phyloP scores from a whole-genome alignment of 441 rosid species.

The Isatis lusitanica region DNA sequence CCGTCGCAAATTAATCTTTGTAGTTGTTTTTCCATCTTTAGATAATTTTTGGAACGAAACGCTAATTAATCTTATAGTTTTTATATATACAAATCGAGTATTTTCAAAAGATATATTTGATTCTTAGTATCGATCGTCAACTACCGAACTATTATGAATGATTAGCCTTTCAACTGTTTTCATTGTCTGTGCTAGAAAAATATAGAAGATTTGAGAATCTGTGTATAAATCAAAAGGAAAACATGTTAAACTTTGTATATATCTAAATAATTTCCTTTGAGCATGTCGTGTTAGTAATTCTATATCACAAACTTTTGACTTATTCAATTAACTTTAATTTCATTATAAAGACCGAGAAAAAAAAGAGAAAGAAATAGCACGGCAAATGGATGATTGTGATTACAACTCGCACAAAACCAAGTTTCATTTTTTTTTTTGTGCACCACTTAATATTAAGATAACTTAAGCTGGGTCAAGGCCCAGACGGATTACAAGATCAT shows the following conservation, averaged over 20 bases:
- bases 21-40: neutral
- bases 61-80: too few relatives aligned
- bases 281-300: neutral
- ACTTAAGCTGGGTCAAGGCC: too few relatives aligned
- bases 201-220: neutral
- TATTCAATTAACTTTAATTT: conserved; percentile 13
- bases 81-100: neutral
- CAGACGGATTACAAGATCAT: too few relatives aligned
- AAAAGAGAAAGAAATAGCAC: neutral
- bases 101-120: neutral
- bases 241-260: neutral
- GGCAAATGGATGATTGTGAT: neutral
- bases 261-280: neutral
- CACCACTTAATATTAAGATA: too few relatives aligned
- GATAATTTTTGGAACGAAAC: neutral
- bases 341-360: neutral
- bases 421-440: too few relatives aligned
- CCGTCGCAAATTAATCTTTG: neutral
- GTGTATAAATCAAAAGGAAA: neutral
- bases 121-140: neutral
- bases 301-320: conserved; percentile 20
- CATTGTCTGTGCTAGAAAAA: neutral
- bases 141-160: neutral
- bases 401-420: neutral
- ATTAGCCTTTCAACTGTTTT: neutral